These are phyloP conservation scores for Fusarium napiforme DNA, from an alignment of 2,329 filamentous ascomycete species.

Conservation along the genomic window DNA sequence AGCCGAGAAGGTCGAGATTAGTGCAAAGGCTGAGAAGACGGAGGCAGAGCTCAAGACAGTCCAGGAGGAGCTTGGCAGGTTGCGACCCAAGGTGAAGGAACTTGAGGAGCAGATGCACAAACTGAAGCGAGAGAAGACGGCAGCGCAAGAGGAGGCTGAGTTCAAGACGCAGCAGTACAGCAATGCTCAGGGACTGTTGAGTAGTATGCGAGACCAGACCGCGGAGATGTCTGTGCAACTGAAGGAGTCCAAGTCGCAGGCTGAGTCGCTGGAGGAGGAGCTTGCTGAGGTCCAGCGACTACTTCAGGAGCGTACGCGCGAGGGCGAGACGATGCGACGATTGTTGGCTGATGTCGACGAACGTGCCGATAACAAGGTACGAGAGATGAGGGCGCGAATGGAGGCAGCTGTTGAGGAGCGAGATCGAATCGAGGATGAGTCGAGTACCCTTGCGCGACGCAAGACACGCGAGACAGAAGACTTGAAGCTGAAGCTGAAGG, in stretches of 20 bases:
- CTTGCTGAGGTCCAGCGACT: slow-evolving; percentile 87
- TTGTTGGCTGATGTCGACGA: slow-evolving; percentile 88
- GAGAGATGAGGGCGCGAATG: slow-evolving; percentile 89
- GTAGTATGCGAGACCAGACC: slow-evolving; percentile 92
- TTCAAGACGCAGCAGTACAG: slow-evolving; percentile 87
- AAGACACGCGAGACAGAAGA: slow-evolving; percentile 88
- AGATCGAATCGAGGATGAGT: slow-evolving; percentile 91
- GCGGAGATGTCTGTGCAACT: slow-evolving; percentile 90
- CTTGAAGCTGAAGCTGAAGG: slow-evolving; percentile 79
- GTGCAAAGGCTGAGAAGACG: slow-evolving; percentile 77
- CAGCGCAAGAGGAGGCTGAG: slow-evolving; percentile 81
- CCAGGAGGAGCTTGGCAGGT: slow-evolving; percentile 76
- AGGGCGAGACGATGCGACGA: slow-evolving; percentile 93
- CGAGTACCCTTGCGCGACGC: slow-evolving; percentile 78
- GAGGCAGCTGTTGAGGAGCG: slow-evolving; percentile 93
- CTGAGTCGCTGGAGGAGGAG: slow-evolving; percentile 91
- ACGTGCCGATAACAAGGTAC: slow-evolving; percentile 81
- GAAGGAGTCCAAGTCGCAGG: slow-evolving; percentile 85
- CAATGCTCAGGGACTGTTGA: slow-evolving; percentile 85
- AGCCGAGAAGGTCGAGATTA: slow-evolving; percentile 80
- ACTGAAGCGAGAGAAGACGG: slow-evolving; percentile 73
- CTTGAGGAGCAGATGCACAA: slow-evolving; percentile 79
- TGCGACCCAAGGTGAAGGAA: slow-evolving; percentile 70
- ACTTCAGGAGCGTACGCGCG: slow-evolving; percentile 86
- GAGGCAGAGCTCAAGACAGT: slow-evolving; percentile 75